Evolutionary conservation across 176 grass and related monocot genomes (phyloP).

Genomic region (Sorghum bicolor): Sorghum_bicolor_NCBIv3 NC_012872.2:65398501-65399000

Average conservation of each 20-base stretch:
- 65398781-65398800: not conserved
- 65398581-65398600: not conserved
- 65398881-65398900: conserved; percentile 75
- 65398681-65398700: not conserved
- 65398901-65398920: conserved; percentile 84
- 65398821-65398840: conserved; percentile 70
- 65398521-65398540: conserved; percentile 1
- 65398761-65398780: not conserved
- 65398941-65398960: conserved; percentile 60
- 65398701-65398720: not conserved
- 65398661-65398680: not conserved
- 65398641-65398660: not conserved
- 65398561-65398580: not conserved
- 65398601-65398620: not conserved
- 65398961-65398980: conserved; percentile 82
- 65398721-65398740: not conserved
- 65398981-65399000: conserved; percentile 80
- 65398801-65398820: conserved; percentile 65
- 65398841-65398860: conserved; percentile 94
- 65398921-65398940: conserved; percentile 79
- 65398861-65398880: conserved; percentile 90
- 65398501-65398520: not conserved
- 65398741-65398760: not conserved
- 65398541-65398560: not conserved
- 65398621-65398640: not conserved